Evolutionary conservation across 495 filamentous ascomycete species (phyloP).

Genomic region (Xylaria palmicola): DNA sequence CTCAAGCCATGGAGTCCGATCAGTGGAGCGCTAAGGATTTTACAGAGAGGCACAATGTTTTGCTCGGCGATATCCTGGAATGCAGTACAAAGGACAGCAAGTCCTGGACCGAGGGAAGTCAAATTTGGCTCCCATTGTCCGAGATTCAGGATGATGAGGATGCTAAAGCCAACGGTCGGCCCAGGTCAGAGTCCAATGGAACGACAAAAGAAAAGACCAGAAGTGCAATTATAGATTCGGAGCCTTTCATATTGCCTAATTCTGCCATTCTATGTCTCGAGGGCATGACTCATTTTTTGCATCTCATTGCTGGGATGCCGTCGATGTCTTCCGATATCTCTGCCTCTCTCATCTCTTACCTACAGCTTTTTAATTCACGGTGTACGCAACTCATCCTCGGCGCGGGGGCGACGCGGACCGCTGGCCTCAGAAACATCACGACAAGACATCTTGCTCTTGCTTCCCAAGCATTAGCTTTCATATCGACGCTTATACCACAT

Average conservation of each 20-base stretch:
- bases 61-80: conserved; percentile 68
- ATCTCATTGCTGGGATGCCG: conserved; percentile 79
- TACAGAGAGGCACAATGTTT: conserved; percentile 58
- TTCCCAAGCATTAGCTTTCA: conserved; percentile 84
- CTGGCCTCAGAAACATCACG: conserved; percentile 92
- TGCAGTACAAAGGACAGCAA: conserved; percentile 78
- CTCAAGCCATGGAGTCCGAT: conserved; percentile 83
- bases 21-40: conserved; percentile 91
- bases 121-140: conserved; percentile 63
- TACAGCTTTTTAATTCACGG: conserved; percentile 91
- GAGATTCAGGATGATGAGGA: conserved; percentile 35
- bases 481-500: conserved; percentile 83
- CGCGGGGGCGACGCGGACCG: conserved; percentile 86
- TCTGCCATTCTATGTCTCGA: conserved; percentile 76
- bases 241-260: conserved; percentile 81
- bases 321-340: conserved; percentile 85
- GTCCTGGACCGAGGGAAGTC: conserved; percentile 68
- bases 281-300: conserved; percentile 78
- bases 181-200: conserved; percentile 48
- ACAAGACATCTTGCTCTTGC: conserved; percentile 93
- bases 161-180: conserved; percentile 26
- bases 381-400: conserved; percentile 93
- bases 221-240: conserved; percentile 76
- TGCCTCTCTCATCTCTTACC: conserved; percentile 57
- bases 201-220: conserved; percentile 64